phyloP scores from a whole-genome alignment of 2,329 filamentous ascomycete species.

The Aspergillus jensenii region DNA sequence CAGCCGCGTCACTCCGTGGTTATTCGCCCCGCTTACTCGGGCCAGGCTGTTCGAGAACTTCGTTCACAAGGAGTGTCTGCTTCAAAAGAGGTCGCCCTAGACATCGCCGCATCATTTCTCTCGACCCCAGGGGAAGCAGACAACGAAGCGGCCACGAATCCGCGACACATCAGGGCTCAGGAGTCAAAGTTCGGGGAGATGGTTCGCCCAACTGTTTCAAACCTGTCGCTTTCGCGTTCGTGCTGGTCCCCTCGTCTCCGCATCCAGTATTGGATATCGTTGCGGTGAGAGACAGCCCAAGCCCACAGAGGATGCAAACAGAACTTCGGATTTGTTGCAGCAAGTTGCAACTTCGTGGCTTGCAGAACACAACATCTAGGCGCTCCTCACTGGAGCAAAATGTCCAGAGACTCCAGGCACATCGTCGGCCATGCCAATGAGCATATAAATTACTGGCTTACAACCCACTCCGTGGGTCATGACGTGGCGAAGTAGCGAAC shows the following conservation, averaged over 20 bases:
- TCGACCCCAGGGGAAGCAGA: not conserved
- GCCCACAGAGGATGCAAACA: not conserved
- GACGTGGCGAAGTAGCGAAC: conserved; percentile 12
- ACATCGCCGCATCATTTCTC: not conserved
- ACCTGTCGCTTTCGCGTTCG: not conserved
- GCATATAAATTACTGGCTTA: not conserved
- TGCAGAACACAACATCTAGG: not conserved
- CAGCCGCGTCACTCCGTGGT: not conserved
- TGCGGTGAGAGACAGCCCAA: not conserved
- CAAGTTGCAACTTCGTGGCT: not conserved
- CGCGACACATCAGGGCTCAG: not conserved
- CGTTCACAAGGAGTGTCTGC: not conserved
- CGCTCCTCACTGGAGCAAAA: not conserved
- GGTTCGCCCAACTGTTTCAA: not conserved
- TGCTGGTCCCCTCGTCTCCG: not conserved
- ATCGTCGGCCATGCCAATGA: not conserved
- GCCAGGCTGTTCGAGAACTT: conserved; percentile 5
- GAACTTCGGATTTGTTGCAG: not conserved
- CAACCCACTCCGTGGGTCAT: conserved; percentile 7
- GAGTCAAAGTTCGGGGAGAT: not conserved
- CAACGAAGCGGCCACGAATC: not conserved
- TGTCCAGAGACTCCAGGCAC: not conserved
- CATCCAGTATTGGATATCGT: not conserved
- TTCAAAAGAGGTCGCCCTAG: not conserved
- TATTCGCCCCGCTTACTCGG: conserved; percentile 1